Evolutionary conservation across 306 rosid genomes (phyloP).

Genomic region (Sesbania bispinosa): DNA sequence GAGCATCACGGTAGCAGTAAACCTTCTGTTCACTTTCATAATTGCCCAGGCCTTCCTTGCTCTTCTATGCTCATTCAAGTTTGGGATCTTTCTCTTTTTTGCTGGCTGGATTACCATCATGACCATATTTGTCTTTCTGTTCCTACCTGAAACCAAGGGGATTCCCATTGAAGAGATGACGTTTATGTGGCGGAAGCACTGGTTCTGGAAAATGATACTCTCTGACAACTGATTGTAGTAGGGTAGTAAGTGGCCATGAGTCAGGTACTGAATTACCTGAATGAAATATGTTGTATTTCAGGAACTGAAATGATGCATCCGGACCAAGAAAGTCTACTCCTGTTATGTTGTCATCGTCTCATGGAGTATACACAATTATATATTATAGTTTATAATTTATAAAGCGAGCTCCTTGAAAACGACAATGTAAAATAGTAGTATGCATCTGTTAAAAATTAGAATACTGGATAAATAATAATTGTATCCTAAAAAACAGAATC

Average conservation of each 20-base stretch:
- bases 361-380: neutral
- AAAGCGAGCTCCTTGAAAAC: neutral
- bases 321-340: neutral
- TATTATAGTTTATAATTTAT: neutral
- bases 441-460: neutral
- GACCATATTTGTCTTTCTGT: constrained; percentile 35
- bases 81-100: constrained; percentile 41
- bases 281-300: neutral
- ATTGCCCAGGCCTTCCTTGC: constrained; percentile 43
- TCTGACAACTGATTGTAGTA: constrained; percentile 1
- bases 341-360: neutral
- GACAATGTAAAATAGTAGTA: neutral
- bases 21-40: constrained; percentile 41
- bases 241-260: neutral
- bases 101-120: constrained; percentile 40
- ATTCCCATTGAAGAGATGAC: constrained; percentile 48
- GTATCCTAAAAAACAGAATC: neutral
- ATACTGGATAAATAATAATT: neutral
- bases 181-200: constrained; percentile 38
- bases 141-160: constrained; percentile 49
- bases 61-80: constrained; percentile 40
- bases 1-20: constrained; percentile 44
- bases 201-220: constrained; percentile 51
- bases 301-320: neutral
- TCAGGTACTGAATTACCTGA: neutral